These are phyloP conservation scores for Grosmannia clavigera DNA, from an alignment of 2,329 filamentous ascomycete genomes.

Conservation along the genomic window DNA sequence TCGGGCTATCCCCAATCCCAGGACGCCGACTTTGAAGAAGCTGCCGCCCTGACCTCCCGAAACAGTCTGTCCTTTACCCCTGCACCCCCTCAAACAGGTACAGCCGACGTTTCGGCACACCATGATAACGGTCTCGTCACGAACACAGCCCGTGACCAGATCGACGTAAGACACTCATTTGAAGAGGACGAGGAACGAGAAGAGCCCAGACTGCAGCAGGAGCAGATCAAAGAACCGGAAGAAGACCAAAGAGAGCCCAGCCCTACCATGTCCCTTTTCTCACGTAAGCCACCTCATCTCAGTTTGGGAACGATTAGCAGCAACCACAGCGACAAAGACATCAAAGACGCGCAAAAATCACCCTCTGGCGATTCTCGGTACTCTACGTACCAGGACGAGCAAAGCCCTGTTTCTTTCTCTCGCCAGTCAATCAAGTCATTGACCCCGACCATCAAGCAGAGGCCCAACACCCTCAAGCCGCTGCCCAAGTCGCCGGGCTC, in stretches of 20 bases:
- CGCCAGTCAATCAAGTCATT: not conserved
- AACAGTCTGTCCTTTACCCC: conserved; percentile 29
- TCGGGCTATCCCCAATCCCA: conserved; percentile 14
- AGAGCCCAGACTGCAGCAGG: not conserved
- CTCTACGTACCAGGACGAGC: conserved; percentile 1
- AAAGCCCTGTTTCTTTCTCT: not conserved
- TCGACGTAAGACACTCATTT: not conserved
- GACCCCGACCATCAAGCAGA: conserved; percentile 1
- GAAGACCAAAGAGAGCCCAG: not conserved
- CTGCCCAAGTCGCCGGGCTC: conserved; percentile 41
- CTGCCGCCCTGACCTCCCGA: conserved; percentile 18
- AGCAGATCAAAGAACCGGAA: conserved; percentile 18
- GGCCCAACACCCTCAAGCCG: conserved; percentile 12
- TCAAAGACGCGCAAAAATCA: conserved; percentile 15
- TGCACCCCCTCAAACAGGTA: conserved; percentile 30
- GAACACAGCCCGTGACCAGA: conserved; percentile 13
- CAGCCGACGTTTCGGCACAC: conserved; percentile 26
- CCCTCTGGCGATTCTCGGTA: conserved; percentile 3
- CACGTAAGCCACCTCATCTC: conserved; percentile 41
- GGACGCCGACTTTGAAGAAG: conserved; percentile 13
- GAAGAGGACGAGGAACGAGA: not conserved
- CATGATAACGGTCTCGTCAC: conserved; percentile 31
- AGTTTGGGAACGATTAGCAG: conserved; percentile 24
- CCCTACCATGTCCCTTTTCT: conserved; percentile 33
- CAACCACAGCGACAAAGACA: conserved; percentile 7